Base-by-base conservation (phyloP, 78 protist genomes). In the Guillardia theta region DNA sequence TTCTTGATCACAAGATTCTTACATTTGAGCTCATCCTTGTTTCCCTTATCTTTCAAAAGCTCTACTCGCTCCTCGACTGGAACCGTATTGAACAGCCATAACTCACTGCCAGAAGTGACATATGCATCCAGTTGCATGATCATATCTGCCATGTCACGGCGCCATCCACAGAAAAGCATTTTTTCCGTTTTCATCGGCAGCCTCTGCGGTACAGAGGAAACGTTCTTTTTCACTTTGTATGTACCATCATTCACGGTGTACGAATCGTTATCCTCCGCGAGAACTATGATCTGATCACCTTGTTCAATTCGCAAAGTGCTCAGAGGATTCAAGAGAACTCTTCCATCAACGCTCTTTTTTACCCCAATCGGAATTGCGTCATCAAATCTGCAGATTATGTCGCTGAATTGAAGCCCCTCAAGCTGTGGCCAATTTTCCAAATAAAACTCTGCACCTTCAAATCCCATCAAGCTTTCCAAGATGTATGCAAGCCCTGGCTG, bases 191-290 rank as follows among this genome's bases (percentile, higher is more conserved):
- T n/a, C n/a, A n/a, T n/a, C n/a, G n/a, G n/a, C n/a, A n/a, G n/a
- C n/a, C n/a, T n/a, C n/a, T n/a, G n/a, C n/a, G n/a, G n/a, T n/a
- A n/a, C n/a, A 8, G 21, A 9, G 45, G 30, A 44, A 46, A 9
- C 90, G 27, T 4, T 18, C 83, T 70, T 33, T 43, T 24, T 33
- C 27, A 1, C 41, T 43, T 70, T 70, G 87, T 70, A 70, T 15
- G 0, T 36, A 27, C 87, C 87, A 22, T 70, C 45, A 36, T 43
- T 43, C 37, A 18, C 45, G 53, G 45, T 78, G 54, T 95, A 95
- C 88, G 94, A 53, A 64, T 95, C 96, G 90, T 95, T 93, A 53
- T 95, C 96, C 70, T 95, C 96, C 39, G 96, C 96, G 21, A 95
- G 88, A 10, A 90, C 94, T 9, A 95, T 37, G 92, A 95, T 70